Conservation (phyloP, 345 rosid species). For the Eucalyptus urophylla region DNA sequence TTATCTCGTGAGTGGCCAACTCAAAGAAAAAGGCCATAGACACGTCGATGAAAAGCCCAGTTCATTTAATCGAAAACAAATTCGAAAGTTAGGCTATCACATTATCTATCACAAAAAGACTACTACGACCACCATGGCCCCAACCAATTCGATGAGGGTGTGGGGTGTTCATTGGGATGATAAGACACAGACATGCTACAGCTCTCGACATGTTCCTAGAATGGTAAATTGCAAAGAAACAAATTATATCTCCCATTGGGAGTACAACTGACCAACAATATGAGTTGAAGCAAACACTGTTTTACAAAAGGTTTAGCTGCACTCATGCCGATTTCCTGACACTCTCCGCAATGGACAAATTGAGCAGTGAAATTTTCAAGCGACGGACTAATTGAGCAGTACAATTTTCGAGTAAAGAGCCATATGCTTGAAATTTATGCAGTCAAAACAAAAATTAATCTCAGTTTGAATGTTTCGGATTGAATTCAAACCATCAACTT, state of each 20-base stretch:
- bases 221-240: neutral
- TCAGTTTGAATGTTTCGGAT: neutral
- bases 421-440: neutral
- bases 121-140: neutral
- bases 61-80: too few species aligned
- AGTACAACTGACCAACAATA: neutral
- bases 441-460: neutral
- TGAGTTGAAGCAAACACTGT: neutral
- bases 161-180: neutral
- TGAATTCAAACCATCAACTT: neutral
- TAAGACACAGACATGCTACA: neutral
- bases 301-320: neutral
- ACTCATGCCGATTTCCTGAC: neutral
- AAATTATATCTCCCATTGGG: neutral
- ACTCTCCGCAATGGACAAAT: neutral
- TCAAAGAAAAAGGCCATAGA: too few species aligned
- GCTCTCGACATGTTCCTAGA: neutral
- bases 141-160: neutral
- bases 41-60: accelerated
- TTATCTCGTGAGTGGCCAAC: too few species aligned
- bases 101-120: neutral
- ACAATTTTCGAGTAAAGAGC: neutral
- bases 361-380: neutral
- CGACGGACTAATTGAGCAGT: neutral
- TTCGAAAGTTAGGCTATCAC: too few species aligned